phyloP scores from a whole-genome alignment of 805 yeast species.

The Lipomyces chichibuensis region DNA sequence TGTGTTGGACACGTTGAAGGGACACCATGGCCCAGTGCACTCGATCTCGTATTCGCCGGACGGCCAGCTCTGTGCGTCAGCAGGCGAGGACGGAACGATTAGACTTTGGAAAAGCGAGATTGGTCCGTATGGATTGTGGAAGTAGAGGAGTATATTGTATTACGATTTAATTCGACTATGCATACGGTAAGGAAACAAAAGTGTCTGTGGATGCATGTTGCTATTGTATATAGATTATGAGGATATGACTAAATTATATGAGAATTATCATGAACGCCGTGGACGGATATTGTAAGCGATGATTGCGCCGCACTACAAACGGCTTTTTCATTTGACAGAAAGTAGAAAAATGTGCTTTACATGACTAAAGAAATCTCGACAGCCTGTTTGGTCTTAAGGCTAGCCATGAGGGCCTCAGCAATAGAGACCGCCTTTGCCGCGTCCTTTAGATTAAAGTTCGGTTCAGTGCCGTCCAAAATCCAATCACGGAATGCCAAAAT shows the following conservation, averaged over 20 bases:
- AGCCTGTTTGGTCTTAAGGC: neutral
- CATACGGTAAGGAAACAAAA: neutral
- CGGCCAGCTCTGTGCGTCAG: conserved; percentile 38
- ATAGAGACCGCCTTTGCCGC: conserved; percentile 37
- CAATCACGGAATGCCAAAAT: conserved; percentile 32
- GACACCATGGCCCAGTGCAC: conserved; percentile 40
- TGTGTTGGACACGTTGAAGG: conserved; percentile 33
- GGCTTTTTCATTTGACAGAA: too few relatives aligned
- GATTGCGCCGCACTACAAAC: too few relatives aligned
- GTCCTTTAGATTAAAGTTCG: conserved; percentile 32
- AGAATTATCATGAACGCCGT: neutral
- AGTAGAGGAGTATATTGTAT: neutral
- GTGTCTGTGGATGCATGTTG: neutral
- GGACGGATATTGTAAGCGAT: too few relatives aligned
- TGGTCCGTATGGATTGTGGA: conserved; percentile 45
- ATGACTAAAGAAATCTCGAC: too few relatives aligned
- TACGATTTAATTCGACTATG: neutral
- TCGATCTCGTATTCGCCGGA: conserved; percentile 38
- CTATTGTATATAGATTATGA: neutral
- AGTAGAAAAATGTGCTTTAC: too few relatives aligned
- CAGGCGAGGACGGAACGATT: conserved; percentile 39
- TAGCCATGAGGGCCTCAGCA: conserved; percentile 26
- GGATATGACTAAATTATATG: neutral
- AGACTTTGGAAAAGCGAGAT: conserved; percentile 36
- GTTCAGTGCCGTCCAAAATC: conserved; percentile 21